Evolutionary conservation across 306 rosid species (phyloP), one percentile per base, ranked within the genome.

Genomic region (Prunus fruticosa): DNA sequence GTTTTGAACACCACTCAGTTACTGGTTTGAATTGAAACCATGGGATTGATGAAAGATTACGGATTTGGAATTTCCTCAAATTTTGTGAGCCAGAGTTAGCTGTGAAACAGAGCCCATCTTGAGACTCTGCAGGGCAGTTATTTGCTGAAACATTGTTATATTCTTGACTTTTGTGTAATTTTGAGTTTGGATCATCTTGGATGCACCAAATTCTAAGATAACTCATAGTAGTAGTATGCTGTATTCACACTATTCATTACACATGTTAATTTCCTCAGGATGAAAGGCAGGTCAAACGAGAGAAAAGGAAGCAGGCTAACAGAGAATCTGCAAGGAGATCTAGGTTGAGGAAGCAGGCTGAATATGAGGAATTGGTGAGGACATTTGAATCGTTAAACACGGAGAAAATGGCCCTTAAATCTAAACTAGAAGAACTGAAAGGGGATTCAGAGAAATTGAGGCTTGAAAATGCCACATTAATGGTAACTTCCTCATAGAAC

Each of bases 291-390:
- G 71, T 82, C 71, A 82, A 78, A 82, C 80, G 77, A 28, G 82
- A 82, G 80, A 78, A 78, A 78, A 69, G 86, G 51, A 82, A 82
- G 61, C 83, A 74, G 43, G 82, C 86, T 8, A 82, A 82, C 64
- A 75, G 86, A 74, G 86, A 82, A 69, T 82, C 86, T 43, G 86
- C 86, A 27, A 82, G 70, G 80, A 78, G 70, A 52, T 82, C 86
- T 69, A 74, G 86, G 80, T 2, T 74, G 82, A 82, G 68, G 76
- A 82, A 78, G 74, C 83, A 82, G 72, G 73, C 77, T 23, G 86
- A 82, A 69, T 71, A 62, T 41, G 86, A 82, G 43, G 86, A 74
- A 28, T 49, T 82, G 38, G 34, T 43, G 64, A 77, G 23, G 32
- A 63, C 49, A 28, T 82, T 67, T 80, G 80, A 78, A 20, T 74